Conservation (phyloP, 78 protist genomes). For the Dictyostelium purpureum region DNA sequence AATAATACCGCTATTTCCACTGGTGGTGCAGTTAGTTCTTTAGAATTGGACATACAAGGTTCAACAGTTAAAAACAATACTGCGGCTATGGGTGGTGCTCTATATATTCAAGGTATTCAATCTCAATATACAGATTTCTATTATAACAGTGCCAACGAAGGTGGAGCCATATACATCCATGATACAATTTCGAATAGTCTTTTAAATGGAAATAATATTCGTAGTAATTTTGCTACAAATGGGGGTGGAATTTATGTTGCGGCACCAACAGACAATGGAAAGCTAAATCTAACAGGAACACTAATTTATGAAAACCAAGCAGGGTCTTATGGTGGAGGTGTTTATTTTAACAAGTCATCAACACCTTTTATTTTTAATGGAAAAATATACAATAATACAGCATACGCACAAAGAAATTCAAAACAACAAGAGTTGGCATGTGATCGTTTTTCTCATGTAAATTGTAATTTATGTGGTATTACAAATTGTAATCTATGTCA, state of each 20-base stretch:
- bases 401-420: not conserved
- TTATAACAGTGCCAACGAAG: not conserved
- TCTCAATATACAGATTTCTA: too few species aligned
- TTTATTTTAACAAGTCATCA: not conserved
- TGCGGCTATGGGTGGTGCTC: conserved; percentile 29
- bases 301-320: conserved; percentile 9
- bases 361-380: not conserved
- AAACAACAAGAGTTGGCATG: not conserved
- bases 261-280: not conserved
- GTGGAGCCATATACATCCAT: conserved; percentile 4
- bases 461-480: not conserved
- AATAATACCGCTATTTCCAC: not conserved
- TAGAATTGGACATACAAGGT: not conserved
- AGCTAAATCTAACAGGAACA: not conserved
- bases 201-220: not conserved
- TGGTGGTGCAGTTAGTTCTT: conserved; percentile 39
- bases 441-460: not conserved
- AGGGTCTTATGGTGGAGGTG: not conserved
- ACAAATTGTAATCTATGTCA: not conserved
- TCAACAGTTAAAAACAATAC: not conserved
- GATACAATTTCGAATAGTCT: not conserved
- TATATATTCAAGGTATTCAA: not conserved
- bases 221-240: not conserved
- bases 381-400: not conserved
- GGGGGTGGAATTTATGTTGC: conserved; percentile 48